Evolutionary conservation across 1,284 basidiomycete genomes (phyloP).

Genomic region (Irpex lacteus): DNA sequence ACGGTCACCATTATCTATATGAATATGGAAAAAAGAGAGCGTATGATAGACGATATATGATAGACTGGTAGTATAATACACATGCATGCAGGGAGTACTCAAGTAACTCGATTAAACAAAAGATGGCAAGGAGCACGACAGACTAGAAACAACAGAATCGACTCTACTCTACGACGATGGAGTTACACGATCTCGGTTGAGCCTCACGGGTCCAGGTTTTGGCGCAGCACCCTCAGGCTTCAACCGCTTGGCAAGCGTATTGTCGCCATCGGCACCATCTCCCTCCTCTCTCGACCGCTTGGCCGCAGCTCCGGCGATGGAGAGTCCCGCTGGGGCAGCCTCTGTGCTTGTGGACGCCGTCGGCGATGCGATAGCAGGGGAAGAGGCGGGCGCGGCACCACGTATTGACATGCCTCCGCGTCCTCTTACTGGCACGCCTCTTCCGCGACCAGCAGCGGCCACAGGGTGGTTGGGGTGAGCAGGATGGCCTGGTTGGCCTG

Average conservation of each 20-base stretch:
- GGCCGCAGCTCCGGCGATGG: slow-evolving; percentile 64
- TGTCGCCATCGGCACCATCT: slow-evolving; percentile 38
- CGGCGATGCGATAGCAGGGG: not conserved
- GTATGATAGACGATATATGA: not conserved
- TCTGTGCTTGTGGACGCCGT: slow-evolving; percentile 16
- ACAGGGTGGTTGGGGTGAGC: not conserved
- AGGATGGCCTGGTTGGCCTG: slow-evolving; percentile 14
- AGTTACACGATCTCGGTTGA: slow-evolving; percentile 30
- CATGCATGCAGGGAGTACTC: slow-evolving; percentile 1
- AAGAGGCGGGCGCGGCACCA: slow-evolving; percentile 29
- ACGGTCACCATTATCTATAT: too few relatives aligned
- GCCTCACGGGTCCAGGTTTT: slow-evolving; percentile 24
- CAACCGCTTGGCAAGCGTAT: slow-evolving; percentile 67
- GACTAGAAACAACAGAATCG: not conserved
- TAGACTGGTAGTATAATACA: not conserved
- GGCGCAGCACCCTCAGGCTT: slow-evolving; percentile 47
- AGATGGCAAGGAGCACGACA: not conserved
- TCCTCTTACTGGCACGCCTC: slow-evolving; percentile 22
- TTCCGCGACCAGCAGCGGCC: slow-evolving; percentile 16
- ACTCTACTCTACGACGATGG: slow-evolving; percentile 15
- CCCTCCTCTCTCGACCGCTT: slow-evolving; percentile 68
- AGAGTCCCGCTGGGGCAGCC: slow-evolving; percentile 37
- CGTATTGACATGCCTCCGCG: slow-evolving; percentile 29
- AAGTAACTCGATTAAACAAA: not conserved
- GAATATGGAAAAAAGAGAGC: not conserved